These are phyloP conservation scores for Globisporangium spinosum DNA, from an alignment of 352 stramenopile genomes.

Conservation along the genomic window DNA sequence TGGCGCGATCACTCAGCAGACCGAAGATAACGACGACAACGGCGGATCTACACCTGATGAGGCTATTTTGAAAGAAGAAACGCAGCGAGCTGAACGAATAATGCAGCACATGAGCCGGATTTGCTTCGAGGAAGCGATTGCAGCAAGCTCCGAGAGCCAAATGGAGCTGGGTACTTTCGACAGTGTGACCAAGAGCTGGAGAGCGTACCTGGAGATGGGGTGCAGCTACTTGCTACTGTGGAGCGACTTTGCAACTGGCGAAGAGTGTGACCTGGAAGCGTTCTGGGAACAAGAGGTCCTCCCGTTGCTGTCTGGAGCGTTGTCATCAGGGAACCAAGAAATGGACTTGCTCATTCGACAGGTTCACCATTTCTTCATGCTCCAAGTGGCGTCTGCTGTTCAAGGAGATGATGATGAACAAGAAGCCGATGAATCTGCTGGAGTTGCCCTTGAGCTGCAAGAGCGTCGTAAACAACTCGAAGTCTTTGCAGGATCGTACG, in stretches of 20 bases:
- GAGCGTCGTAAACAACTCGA: conserved; percentile 6
- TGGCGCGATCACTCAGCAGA: not conserved
- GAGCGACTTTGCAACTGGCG: conserved; percentile 25
- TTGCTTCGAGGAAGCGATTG: conserved; percentile 30
- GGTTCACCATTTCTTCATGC: conserved; percentile 47
- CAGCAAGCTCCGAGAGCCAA: not conserved
- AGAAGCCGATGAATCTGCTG: not conserved
- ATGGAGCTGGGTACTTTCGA: not conserved
- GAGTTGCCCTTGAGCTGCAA: not conserved
- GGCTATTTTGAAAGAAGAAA: conserved; percentile 6
- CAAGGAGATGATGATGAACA: not conserved
- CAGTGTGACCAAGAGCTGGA: not conserved
- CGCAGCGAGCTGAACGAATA: conserved; percentile 1
- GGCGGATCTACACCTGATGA: not conserved
- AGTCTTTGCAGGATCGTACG: conserved; percentile 9
- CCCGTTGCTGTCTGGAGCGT: conserved; percentile 10
- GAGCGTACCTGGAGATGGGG: conserved; percentile 35
- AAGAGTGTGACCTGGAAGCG: conserved; percentile 23
- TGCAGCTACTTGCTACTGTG: conserved; percentile 48
- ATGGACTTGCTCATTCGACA: conserved; percentile 22
- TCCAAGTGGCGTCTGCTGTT: conserved; percentile 23
- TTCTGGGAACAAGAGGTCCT: conserved; percentile 43
- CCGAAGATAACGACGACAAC: not conserved
- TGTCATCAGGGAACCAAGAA: not conserved
- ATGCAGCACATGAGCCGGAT: conserved; percentile 37